Evolutionary conservation across 768 basidiomycete species (phyloP), one percentile per base, ranked within the genome.

Genomic region (Rhodosporidiobolus odoratus): DNA sequence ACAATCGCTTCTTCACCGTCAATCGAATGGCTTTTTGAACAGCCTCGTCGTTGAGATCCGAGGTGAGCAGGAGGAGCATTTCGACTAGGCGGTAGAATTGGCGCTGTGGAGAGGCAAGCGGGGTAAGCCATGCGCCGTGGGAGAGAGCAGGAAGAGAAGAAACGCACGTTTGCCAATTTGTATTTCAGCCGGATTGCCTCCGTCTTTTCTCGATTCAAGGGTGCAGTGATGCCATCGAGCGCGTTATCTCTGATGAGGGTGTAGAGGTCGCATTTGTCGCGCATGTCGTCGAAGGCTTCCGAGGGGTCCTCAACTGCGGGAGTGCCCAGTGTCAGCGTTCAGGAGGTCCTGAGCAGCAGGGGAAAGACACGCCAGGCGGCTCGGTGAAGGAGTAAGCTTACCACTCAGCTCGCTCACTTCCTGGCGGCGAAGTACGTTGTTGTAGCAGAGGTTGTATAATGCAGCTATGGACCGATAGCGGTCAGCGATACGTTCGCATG

Each of bases 251-350:
- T 79, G 21, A 91, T 83, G 27, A 98, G 83, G 84, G 89, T 89
- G 71, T 84, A 82, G 27, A 98, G 83, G 79, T 99, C 96, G 74
- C 89, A 90, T 64, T 91, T 88, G 81, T 98, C 96, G 41, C 95
- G 84, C 52, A 98, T 84, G 79, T 98, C 96, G 79, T 98, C 95
- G 77, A 99, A 97, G 16, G 91, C 90, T 81, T 99, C 96, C 0
- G 92, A 92, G 2, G 96, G 96, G 79, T 99, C 96, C 81, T 99
- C 96, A 30, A 99, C 90, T 2, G 69, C 34, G 2, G 7, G 2
- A 37, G 17, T 2, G 0, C 6, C n/a, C 25, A 21, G 27, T 9
- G 52, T 38, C 37, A 38, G 25, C 3, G 6, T 38, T n/a, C n/a
- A n/a, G n/a, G n/a, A n/a, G n/a, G n/a, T n/a, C n/a, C n/a, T n/a